phyloP scores from a whole-genome alignment of 257 asterid species.

The Osmanthus fragrans region DNA sequence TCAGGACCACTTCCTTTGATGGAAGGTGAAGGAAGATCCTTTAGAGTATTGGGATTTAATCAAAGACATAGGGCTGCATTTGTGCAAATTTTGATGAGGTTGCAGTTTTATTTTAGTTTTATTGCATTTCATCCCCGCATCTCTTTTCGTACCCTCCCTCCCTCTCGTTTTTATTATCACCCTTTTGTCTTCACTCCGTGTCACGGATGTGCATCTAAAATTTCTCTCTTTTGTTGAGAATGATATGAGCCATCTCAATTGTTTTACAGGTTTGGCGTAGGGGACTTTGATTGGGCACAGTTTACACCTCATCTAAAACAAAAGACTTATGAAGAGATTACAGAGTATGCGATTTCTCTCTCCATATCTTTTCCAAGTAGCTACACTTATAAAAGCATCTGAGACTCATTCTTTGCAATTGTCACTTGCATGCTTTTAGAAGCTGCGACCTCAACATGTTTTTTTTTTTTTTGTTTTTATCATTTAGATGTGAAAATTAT shows the following conservation, averaged over 20 bases:
- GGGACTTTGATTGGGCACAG: slow-evolving; percentile 85
- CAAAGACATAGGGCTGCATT: slow-evolving; percentile 83
- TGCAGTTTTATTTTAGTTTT: slow-evolving; percentile 20
- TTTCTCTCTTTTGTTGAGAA: neutral
- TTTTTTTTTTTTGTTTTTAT: too few relatives aligned
- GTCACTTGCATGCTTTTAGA: neutral
- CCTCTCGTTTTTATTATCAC: neutral
- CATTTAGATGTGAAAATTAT: neutral
- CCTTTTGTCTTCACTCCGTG: neutral
- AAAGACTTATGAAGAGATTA: slow-evolving; percentile 73
- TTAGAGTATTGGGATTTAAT: slow-evolving; percentile 84
- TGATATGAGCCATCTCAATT: neutral
- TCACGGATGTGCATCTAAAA: neutral
- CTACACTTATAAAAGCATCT: slow-evolving; percentile 15
- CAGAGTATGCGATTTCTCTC: slow-evolving; percentile 55
- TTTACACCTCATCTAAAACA: slow-evolving; percentile 80
- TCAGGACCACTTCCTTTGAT: slow-evolving; percentile 77
- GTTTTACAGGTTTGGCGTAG: slow-evolving; percentile 71
- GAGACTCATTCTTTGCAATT: neutral
- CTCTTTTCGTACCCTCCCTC: slow-evolving; percentile 15
- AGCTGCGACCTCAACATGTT: neutral
- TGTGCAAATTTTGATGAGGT: slow-evolving; percentile 94
- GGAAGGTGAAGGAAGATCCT: slow-evolving; percentile 95
- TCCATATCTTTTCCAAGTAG: slow-evolving; percentile 14
- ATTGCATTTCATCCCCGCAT: slow-evolving; percentile 7